Conservation (phyloP, 208 protist genomes). For the Trypanosoma congolense region DNA sequence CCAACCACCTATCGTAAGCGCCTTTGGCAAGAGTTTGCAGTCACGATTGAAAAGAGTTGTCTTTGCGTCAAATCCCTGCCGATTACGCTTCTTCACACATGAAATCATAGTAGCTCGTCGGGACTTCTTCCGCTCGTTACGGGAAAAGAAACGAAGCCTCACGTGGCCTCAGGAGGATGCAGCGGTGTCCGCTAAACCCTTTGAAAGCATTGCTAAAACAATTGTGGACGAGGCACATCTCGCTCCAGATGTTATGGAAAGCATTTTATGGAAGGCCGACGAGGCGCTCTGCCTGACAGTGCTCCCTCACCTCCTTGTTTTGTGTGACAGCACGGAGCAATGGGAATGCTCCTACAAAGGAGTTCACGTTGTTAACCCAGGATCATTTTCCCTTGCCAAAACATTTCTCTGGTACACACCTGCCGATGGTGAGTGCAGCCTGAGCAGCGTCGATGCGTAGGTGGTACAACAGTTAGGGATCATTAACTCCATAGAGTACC, state of each 20-base stretch:
- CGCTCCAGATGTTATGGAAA: conserved; percentile 44
- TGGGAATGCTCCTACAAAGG: conserved; percentile 88
- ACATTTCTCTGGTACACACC: conserved; percentile 90
- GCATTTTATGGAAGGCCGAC: conserved; percentile 74
- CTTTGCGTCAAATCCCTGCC: conserved; percentile 79
- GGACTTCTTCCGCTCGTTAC: conserved; percentile 70
- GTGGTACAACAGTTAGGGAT: neutral
- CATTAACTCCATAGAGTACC: conserved; percentile 1
- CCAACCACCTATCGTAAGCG: conserved; percentile 56
- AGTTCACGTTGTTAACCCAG: conserved; percentile 78
- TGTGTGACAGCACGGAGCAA: conserved; percentile 85
- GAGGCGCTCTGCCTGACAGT: conserved; percentile 61
- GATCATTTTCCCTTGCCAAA: conserved; percentile 63
- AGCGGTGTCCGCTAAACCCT: conserved; percentile 21
- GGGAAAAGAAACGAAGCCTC: conserved; percentile 41
- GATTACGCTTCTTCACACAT: conserved; percentile 82
- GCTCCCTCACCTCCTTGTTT: conserved; percentile 78
- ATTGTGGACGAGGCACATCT: conserved; percentile 80
- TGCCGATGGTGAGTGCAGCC: conserved; percentile 72
- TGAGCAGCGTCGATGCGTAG: conserved; percentile 59
- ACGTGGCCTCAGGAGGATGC: neutral
- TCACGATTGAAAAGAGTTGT: conserved; percentile 54
- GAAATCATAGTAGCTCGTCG: conserved; percentile 74
- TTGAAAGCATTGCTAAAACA: conserved; percentile 80
- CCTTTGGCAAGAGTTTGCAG: conserved; percentile 47